Conservation (phyloP, 129 eudicot genomes). For the Scalesia atractyloides region DNA sequence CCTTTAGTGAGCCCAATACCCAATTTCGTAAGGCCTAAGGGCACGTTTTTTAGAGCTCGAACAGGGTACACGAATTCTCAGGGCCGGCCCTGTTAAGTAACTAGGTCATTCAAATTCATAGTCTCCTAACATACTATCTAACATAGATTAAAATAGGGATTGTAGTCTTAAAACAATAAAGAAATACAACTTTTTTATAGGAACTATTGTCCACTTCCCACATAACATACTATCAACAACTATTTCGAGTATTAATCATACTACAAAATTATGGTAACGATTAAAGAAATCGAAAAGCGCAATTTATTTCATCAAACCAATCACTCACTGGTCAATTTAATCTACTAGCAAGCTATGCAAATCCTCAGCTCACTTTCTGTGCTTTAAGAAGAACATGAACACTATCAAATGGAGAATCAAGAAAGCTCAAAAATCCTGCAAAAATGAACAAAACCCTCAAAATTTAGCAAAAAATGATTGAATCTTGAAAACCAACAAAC, state of each 20-base stretch:
- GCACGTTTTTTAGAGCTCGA: no score
- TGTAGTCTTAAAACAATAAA: not conserved
- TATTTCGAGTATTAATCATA: not conserved
- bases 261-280: not conserved
- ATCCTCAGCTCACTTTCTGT: conserved; percentile 6
- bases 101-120: not conserved
- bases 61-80: no score
- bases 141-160: not conserved
- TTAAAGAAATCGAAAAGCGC: not conserved
- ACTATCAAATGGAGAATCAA: conserved; percentile 1
- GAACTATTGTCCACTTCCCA: not conserved
- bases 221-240: not conserved
- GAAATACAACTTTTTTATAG: not conserved
- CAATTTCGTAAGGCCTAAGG: no score
- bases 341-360: conserved; percentile 14
- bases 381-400: conserved; percentile 18
- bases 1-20: no score
- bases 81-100: no score
- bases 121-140: not conserved
- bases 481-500: not conserved
- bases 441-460: conserved; percentile 5
- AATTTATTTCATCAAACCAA: conserved; percentile 15
- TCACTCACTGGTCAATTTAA: conserved; percentile 19
- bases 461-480: not conserved
- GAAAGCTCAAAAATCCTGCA: conserved; percentile 4